phyloP scores from a whole-genome alignment of 2,329 filamentous ascomycete genomes.

The Xylariales sp. region DNA sequence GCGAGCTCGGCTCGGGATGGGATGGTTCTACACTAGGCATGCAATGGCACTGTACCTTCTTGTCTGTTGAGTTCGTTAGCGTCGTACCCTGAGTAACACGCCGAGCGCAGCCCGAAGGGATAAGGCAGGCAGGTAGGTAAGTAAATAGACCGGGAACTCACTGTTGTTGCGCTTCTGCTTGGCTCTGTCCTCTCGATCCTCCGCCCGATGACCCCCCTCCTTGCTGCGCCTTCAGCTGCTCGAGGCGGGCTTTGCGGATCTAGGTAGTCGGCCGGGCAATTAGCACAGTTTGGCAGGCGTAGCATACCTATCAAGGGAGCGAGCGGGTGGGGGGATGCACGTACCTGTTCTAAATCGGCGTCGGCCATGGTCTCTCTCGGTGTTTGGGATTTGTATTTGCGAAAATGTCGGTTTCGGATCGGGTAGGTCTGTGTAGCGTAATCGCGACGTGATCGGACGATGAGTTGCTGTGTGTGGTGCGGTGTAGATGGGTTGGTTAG shows the following conservation, averaged over 20 bases:
- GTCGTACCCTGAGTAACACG: too few species aligned
- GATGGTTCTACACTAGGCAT: too few species aligned
- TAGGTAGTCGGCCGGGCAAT: constrained; percentile 52
- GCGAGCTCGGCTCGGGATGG: background rate
- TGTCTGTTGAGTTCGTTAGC: constrained; percentile 50
- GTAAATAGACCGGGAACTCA: constrained; percentile 52
- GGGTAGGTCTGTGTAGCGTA: background rate
- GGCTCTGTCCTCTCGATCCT: constrained; percentile 58
- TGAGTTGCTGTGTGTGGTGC: background rate
- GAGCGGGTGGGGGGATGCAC: constrained; percentile 9
- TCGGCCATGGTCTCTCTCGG: constrained; percentile 51
- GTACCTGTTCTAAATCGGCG: constrained; percentile 54
- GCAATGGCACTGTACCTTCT: constrained; percentile 48
- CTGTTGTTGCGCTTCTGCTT: constrained; percentile 73
- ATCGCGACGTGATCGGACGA: background rate
- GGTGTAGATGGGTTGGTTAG: background rate
- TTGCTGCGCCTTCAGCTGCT: constrained; percentile 86
- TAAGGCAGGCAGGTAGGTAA: background rate
- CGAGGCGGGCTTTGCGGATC: constrained; percentile 92
- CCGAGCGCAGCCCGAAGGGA: too few species aligned
- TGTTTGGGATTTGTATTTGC: background rate
- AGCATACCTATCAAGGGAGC: background rate
- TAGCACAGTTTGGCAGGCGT: background rate
- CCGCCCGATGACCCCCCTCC: constrained; percentile 60
- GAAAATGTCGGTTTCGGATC: background rate